phyloP scores from a whole-genome alignment of 495 filamentous ascomycete species.

The Hypoxylon rickii region DNA sequence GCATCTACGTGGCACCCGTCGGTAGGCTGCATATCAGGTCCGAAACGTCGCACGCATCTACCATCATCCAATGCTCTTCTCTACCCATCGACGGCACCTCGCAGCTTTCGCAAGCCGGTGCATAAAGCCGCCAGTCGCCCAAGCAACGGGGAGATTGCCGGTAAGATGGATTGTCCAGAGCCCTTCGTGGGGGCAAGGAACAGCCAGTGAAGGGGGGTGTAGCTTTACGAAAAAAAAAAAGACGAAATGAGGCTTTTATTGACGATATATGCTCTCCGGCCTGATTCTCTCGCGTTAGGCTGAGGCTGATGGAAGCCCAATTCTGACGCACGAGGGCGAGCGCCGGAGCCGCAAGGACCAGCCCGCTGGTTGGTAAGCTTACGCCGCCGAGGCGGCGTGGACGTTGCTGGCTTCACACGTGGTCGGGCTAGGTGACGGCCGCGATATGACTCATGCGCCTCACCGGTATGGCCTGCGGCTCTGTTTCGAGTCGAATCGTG shows the following conservation, averaged over 20 bases:
- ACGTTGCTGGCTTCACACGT: too few relatives aligned
- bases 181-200: background rate
- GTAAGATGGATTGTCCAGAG: too few relatives aligned
- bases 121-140: background rate
- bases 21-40: background rate
- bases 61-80: background rate
- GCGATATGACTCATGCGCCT: too few relatives aligned
- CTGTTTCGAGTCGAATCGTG: too few relatives aligned
- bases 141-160: background rate
- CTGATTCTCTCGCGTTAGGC: background rate
- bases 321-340: background rate
- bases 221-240: background rate
- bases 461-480: too few relatives aligned
- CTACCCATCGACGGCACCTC: background rate
- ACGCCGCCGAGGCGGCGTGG: too few relatives aligned
- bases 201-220: background rate
- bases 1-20: constrained; percentile 25
- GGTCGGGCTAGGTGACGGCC: too few relatives aligned
- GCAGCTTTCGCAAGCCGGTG: background rate
- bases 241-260: background rate
- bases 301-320: background rate
- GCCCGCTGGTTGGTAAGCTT: background rate
- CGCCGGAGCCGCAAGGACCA: background rate
- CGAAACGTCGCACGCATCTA: background rate
- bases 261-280: background rate